Base-by-base conservation (phyloP, 352 stramenopile genomes). In the Phytopythium mirpurense region DNA sequence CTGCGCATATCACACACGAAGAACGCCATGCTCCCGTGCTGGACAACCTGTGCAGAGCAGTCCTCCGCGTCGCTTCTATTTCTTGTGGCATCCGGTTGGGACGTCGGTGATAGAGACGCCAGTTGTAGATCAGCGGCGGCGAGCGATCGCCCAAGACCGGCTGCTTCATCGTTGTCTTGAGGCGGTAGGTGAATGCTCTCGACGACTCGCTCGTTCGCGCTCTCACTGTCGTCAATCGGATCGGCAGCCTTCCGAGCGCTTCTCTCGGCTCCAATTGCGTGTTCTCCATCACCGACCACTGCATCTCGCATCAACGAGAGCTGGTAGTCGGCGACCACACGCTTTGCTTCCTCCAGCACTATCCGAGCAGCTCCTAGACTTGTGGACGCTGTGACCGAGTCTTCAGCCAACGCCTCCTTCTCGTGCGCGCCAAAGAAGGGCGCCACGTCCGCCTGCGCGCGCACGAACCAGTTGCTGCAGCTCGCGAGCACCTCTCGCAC, bases 401-500 rank as follows among this genome's bases (percentile, higher is more conserved):
- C 10, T 5, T 50, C 45, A 8, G 5, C 11, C n/a, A 10, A 3
- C 1, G 18, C n/a, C 0, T n/a, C 3, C 2, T 2, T 5, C n/a
- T 18, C 16, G 8, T 21, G 2, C 2, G 19, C 71, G 11, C 74
- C 61, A 23, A 78, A 73, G 53, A 88, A 88, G 18, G 73, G 79
- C 0, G 78, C 82, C 2, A 89, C 38, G 29, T 93, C 82, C 0
- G 73, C 63, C 44, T 88, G 74, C 5, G 74, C 66, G 0, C 65
- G 62, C 0, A 88, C 9, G 47, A 90, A 89, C 71, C 72, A 86
- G 48, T 93, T 86, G 48, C 74, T 90, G n/a, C 48, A 67, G 32
- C 70, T 56, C 9, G 72, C 72, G 10, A 93, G 56, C 2, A 86
- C 62, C 59, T 89, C 71, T 21, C 75, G 75, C 21, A 87, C 55